Evolutionary conservation across 2,329 filamentous ascomycete species (phyloP), one percentile per base, ranked within the genome.

Genomic region (Botryotinia convoluta): DNA sequence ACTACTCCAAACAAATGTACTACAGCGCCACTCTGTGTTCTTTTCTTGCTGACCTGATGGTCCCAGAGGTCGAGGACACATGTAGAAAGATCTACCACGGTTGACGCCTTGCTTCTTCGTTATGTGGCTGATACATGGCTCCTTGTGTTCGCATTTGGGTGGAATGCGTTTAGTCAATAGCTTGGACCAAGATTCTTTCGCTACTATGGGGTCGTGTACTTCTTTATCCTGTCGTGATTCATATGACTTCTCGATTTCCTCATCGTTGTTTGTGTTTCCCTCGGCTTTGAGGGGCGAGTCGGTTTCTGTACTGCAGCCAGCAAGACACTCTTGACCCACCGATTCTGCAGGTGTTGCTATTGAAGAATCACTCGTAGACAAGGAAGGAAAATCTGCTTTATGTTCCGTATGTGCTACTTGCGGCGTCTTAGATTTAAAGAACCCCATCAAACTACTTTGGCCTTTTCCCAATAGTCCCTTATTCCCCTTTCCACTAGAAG

Each of bases 21-120:
- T 85, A 82, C 95, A 98, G 61, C 93, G 89, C 93, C 95, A 98
- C 80, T 96, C 87, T 0, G 94, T 94, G 3, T 91, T 92, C 74
- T 86, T 92, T 82, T 97, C 95, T 81, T 96, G 96, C 77, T 92
- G 89, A 0, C 94, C 96, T 37, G 91, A 93, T 1, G 94, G 94
- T 0, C 94, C 95, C 2, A 98, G 83, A 6, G 96, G 96, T 59
- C 91, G 87, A 22, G 86, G 81, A 75, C 89, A 91, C 73, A 90
- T 87, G 80, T 88, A 91, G 79, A 91, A 91, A 1, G 88, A 88
- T 51, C 89, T 84, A 88, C 86, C 95, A 83, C 81, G 91, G 79
- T 98, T 99, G 75, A 93, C 84, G 1, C 96, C 96, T 0, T 93
- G 87, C 80, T 98, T 98, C 84, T 95, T 98, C 1, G 95, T 97